These are phyloP conservation scores for Jimgerdemannia lactiflua DNA, from an alignment of 192 early-diverging fungal genomes.

Conservation along the genomic window DNA sequence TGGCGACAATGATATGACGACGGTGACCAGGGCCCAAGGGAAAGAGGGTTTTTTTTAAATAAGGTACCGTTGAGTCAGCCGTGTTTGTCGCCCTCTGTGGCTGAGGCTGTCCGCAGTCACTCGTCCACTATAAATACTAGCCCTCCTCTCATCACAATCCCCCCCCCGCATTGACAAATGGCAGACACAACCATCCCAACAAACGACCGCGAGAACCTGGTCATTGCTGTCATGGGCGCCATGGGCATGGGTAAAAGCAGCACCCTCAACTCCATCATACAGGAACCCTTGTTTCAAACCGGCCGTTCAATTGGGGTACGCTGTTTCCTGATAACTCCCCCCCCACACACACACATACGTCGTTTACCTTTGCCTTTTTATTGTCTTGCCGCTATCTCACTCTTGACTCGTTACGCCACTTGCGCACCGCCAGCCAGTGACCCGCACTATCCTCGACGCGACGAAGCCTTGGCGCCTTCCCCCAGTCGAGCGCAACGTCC, in stretches of 20 bases:
- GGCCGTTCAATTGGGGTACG: slow-evolving; percentile 39
- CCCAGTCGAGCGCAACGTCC: slow-evolving; percentile 9
- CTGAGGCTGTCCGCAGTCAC: neutral
- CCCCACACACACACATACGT: neutral
- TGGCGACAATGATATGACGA: no score
- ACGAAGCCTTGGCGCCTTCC: slow-evolving; percentile 20
- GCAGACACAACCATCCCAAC: neutral
- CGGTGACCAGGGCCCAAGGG: no score
- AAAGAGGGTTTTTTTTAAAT: no score
- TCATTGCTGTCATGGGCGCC: slow-evolving; percentile 9
- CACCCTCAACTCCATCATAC: slow-evolving; percentile 46
- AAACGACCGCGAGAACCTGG: slow-evolving; percentile 3
- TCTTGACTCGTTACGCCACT: neutral
- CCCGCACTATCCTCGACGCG: slow-evolving; percentile 13
- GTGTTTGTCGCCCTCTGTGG: neutral
- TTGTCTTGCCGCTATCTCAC: slow-evolving; percentile 11
- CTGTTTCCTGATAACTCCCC: no score
- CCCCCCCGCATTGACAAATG: neutral
- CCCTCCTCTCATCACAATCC: neutral
- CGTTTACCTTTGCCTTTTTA: neutral
- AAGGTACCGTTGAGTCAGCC: no score
- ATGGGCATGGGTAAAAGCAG: slow-evolving; percentile 52
- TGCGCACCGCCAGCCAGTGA: slow-evolving; percentile 14
- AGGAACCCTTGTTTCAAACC: slow-evolving; percentile 40
- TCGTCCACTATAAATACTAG: neutral